Base-by-base conservation (phyloP, 2,329 filamentous ascomycete genomes). In the Didymella arachidicola region DNA sequence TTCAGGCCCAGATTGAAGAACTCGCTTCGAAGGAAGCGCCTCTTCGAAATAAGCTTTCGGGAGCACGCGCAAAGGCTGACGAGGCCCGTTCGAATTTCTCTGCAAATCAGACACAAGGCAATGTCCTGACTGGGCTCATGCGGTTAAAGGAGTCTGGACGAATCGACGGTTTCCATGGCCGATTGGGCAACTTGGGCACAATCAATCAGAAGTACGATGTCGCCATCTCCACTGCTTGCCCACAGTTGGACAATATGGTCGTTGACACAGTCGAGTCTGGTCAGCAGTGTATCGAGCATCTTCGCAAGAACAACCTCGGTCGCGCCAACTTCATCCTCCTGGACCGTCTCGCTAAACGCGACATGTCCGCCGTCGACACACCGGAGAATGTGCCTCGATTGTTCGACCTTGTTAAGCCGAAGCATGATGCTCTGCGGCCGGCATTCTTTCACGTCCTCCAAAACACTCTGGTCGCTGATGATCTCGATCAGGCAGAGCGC, bases 241-340 rank as follows among this genome's bases (percentile, higher is more conserved):
- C 91, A 44, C 86, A 90, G 2, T 86, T 99, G 10, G 92, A 99
- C 77, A 97, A 98, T 73, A 93, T 99, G 78, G 94, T 99, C 10
- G 96, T 96, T 0, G 95, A 98, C 70, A 93, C 92, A 0, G 94
- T 98, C 14, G 95, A 98, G 70, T 91, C 93, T 58, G 95, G 93
- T 64, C 95, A 99, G 77, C 93, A 98, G 75, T 99, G 96, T 77
- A 98, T 99, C 63, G 95, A 98, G 73, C 95, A 99, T 72, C 84
- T 99, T 12, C 88, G 95, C 55, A 99, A 98, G 82, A 99, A 97
- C 70, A 97, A 97, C 67, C 87, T 99, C 3, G 95, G 95, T 12
- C 88, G 96, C 69, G 95, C 93, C 59, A 97, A 97, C 79, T 98
- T 99, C 76, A 98, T 99, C 70, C 91, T 95, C 66, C 84, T 99